Percentiles rank a stretch among this genome's conserved stretches.
Evolutionary conservation across 2,329 filamentous ascomycete genomes (phyloP).

Genomic region (Camillea tinctor): DNA sequence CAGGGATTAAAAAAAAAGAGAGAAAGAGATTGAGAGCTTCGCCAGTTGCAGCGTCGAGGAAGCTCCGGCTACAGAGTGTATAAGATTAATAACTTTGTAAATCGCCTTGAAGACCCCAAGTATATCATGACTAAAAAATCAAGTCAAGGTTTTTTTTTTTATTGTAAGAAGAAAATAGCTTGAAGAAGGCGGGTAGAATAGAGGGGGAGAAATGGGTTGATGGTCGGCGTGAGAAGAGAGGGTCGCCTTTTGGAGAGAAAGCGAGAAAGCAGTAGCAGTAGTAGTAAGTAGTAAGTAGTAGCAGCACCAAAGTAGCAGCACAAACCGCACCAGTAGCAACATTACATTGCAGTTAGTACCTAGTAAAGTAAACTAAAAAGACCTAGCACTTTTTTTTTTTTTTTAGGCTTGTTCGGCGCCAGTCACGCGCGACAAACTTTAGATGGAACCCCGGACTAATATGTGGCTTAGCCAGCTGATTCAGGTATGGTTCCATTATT

Average conservation of each 20-base stretch:
- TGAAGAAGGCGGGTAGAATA: conserved; percentile 3
- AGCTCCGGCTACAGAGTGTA: conserved; percentile 30
- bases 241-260: conserved; percentile 28
- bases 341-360: conserved; percentile 13
- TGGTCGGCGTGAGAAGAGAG: conserved; percentile 18
- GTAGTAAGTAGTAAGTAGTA: neutral
- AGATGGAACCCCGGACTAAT: neutral
- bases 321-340: conserved; percentile 6
- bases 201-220: conserved; percentile 22
- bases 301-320: neutral
- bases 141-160: too few relatives aligned
- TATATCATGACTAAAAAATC: conserved; percentile 29
- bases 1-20: conserved; percentile 30
- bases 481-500: conserved; percentile 6
- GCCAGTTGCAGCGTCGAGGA: conserved; percentile 20
- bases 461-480: neutral
- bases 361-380: neutral
- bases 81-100: conserved; percentile 19
- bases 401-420: neutral
- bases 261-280: neutral
- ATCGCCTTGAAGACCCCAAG: conserved; percentile 18
- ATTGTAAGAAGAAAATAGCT: conserved; percentile 15
- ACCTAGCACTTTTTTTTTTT: conserved; percentile 3
- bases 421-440: neutral
- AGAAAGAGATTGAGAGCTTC: conserved; percentile 32